Evolutionary conservation across 257 asterid species (phyloP).

Genomic region (Scutellaria galericulata): DNA sequence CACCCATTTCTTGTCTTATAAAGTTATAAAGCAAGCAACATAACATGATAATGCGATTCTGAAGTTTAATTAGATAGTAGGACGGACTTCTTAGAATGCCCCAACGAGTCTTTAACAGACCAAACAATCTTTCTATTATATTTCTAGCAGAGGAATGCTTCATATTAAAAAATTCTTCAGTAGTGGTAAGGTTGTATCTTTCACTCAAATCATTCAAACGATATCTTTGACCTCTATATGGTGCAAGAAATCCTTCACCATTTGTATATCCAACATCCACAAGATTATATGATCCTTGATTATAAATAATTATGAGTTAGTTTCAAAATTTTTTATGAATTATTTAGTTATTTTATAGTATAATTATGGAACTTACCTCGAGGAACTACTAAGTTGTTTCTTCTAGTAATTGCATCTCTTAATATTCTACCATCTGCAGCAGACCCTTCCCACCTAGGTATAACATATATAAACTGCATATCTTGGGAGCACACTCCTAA

Average conservation of each 20-base stretch:
- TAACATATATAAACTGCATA: neutral
- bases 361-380: neutral
- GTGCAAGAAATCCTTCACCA: conserved; percentile 31
- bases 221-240: conserved; percentile 24
- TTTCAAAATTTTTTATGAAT: neutral
- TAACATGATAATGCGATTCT: neutral
- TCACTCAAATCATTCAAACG: conserved; percentile 21
- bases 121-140: neutral
- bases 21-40: too few relatives aligned
- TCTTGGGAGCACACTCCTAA: too few relatives aligned
- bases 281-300: neutral
- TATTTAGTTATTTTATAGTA: neutral
- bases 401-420: conserved; percentile 1
- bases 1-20: too few relatives aligned
- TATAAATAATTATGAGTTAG: neutral
- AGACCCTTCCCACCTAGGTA: neutral
- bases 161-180: neutral
- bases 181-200: neutral
- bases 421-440: neutral
- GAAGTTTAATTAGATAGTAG: neutral
- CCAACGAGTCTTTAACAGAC: neutral
- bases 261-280: neutral
- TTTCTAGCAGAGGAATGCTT: neutral
- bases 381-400: neutral
- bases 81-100: neutral